Evolutionary conservation across 176 grass and related monocot species (phyloP), one percentile per base, ranked within the genome.

Genomic region (Carex littledalei): DNA sequence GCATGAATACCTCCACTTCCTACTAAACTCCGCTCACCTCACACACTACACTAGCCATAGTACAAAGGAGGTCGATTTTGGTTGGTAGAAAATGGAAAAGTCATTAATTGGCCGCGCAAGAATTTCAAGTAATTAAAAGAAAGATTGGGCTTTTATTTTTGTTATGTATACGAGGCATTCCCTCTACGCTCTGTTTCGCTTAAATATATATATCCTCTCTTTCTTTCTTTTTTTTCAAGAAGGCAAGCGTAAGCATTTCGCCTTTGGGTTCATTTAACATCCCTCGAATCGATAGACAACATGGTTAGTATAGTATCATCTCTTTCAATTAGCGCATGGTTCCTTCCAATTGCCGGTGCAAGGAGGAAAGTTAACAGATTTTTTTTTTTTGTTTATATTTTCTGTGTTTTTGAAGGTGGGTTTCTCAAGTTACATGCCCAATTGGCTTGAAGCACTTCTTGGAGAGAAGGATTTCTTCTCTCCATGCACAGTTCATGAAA

Each of bases 381-480:
- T 55, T 34, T 22, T 9, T 45, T 59, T 26, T 26, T 26, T n/a
- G n/a, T n/a, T 26, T 24, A 0, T 2, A 3, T 54, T 29, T 81
- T 83, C 16, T 83, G 62, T 52, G 41, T 18, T 83, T 83, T 68
- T 83, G 41, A 83, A 83, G 81, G 81, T 83, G 20, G 63, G 81
- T 68, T 68, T 67, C 21, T 83, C 81, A 15, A 83, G 63, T 67
- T 54, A 67, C 81, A 68, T 83, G 86, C 91, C 91, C 0, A 93
- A 90, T 0, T 94, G 95, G 95, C 72, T 94, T 14, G 91, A 93
- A 1, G 62, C 75, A 0, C 80, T 98, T 71, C 88, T 98, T 81
- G 92, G 92, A 85, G 95, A 90, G 91, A 57, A 78, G 13, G 92
- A 81, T 83, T 98, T 98, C 91, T 98, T 98, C 89, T 91, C 91